These are phyloP conservation scores for Cyberlindnera xishuangbannaensis DNA, from an alignment of 805 yeast genomes.

Conservation along the genomic window DNA sequence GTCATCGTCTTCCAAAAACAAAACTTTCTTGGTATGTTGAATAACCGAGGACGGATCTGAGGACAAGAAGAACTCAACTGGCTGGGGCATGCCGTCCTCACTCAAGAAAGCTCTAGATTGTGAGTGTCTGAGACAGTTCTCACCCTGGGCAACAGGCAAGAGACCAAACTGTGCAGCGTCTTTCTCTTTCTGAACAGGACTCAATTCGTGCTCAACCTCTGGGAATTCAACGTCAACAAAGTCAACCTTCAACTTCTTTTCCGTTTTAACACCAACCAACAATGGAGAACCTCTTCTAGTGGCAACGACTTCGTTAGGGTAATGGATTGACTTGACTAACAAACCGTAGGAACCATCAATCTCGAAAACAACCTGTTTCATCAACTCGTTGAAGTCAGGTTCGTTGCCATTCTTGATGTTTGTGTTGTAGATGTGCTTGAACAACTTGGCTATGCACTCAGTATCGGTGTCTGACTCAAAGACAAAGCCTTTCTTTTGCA, in stretches of 20 bases:
- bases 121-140: conserved; percentile 64
- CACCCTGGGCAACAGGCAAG: conserved; percentile 52
- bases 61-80: conserved; percentile 92
- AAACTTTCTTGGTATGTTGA: conserved; percentile 94
- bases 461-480: conserved; percentile 96
- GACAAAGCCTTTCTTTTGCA: conserved; percentile 68
- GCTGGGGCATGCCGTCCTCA: conserved; percentile 88
- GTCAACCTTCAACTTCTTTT: conserved; percentile 91
- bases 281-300: conserved; percentile 98
- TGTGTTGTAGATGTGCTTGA: conserved; percentile 83
- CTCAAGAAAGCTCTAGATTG: conserved; percentile 96
- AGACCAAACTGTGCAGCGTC: conserved; percentile 29
- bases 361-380: conserved; percentile 87
- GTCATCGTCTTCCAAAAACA: conserved; percentile 96
- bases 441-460: conserved; percentile 94
- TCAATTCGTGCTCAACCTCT: conserved; percentile 29
- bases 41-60: conserved; percentile 97
- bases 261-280: conserved; percentile 95
- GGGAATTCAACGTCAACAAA: conserved; percentile 98
- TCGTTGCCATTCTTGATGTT: conserved; percentile 66
- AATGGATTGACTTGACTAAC: conserved; percentile 84
- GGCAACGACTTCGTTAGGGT: conserved; percentile 93
- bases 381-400: conserved; percentile 84
- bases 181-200: conserved; percentile 16
- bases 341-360: conserved; percentile 97